Evolutionary conservation across 805 yeast species (phyloP).

Genomic region (Metschnikowia rubicola): DNA sequence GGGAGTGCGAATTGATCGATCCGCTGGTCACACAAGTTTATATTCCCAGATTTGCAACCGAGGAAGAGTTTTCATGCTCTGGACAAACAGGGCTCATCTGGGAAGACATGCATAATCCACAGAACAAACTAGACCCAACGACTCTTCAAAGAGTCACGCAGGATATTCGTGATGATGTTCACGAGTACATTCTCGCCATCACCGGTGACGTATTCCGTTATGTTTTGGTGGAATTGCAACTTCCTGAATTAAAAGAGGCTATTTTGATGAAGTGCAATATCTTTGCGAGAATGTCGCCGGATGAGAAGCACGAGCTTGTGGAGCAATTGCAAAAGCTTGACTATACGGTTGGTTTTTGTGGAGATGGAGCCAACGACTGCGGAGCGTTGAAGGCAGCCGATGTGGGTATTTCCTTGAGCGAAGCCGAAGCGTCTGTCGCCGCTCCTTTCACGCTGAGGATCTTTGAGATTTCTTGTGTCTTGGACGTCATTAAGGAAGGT

Average conservation of each 20-base stretch:
- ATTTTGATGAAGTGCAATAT: conserved; percentile 71
- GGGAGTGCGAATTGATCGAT: conserved; percentile 70
- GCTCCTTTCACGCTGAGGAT: conserved; percentile 93
- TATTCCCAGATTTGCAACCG: conserved; percentile 57
- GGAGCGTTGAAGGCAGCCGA: conserved; percentile 98
- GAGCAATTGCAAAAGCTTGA: conserved; percentile 80
- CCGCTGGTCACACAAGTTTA: conserved; percentile 32
- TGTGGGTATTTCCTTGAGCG: conserved; percentile 92
- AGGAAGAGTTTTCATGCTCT: conserved; percentile 15
- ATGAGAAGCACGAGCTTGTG: conserved; percentile 94
- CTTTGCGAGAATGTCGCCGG: conserved; percentile 98
- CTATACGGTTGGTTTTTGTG: conserved; percentile 95
- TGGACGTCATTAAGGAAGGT: conserved; percentile 90
- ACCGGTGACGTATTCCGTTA: conserved; percentile 91
- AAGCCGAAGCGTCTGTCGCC: conserved; percentile 98
- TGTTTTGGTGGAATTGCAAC: conserved; percentile 56
- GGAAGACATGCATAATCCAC: conserved; percentile 65
- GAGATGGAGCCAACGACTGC: conserved; percentile 99
- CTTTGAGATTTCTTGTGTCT: conserved; percentile 90
- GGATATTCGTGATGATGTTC: conserved; percentile 24
- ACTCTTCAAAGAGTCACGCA: conserved; percentile 50
- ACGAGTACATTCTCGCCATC: conserved; percentile 66
- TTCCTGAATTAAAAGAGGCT: conserved; percentile 40
- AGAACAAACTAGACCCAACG: conserved; percentile 54
- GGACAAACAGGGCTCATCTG: conserved; percentile 48